Conservation (phyloP, 352 stramenopile genomes). For the Phytophthora uliginosa region DNA sequence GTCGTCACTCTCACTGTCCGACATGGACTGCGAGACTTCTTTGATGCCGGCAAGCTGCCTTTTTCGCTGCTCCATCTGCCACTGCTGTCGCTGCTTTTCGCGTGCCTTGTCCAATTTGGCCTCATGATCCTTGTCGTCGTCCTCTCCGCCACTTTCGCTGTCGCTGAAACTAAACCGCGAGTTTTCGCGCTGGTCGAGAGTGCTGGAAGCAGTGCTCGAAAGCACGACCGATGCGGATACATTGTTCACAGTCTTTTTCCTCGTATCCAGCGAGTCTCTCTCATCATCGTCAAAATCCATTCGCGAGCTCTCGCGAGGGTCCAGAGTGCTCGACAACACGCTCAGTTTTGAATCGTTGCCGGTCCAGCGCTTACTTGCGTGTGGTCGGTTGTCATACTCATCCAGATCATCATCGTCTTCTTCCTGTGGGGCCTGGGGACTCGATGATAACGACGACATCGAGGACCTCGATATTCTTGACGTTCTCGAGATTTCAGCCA, state of each 20-base stretch:
- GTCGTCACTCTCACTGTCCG: conserved; percentile 44
- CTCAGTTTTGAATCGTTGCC: conserved; percentile 43
- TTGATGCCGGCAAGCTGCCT: conserved; percentile 43
- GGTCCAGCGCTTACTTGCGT: conserved; percentile 25
- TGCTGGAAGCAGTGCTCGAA: conserved; percentile 35
- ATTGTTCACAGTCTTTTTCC: conserved; percentile 26
- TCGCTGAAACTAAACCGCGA: conserved; percentile 37
- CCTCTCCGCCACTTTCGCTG: conserved; percentile 38
- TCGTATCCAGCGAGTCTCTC: conserved; percentile 11
- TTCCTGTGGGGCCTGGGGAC: conserved; percentile 7
- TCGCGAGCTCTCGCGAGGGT: conserved; percentile 49
- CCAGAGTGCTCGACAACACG: conserved; percentile 35
- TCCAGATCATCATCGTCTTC: conserved; percentile 31
- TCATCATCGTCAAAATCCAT: conserved; percentile 45
- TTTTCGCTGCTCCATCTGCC: conserved; percentile 46
- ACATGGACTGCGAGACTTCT: conserved; percentile 33
- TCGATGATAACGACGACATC: conserved; percentile 12
- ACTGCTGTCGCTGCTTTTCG: conserved; percentile 43
- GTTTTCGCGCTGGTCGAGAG: conserved; percentile 33
- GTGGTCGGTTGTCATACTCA: conserved; percentile 23
- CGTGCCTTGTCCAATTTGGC: conserved; percentile 35
- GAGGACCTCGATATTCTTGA: conserved; percentile 19
- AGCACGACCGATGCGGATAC: conserved; percentile 27
- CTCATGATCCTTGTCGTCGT: conserved; percentile 21
- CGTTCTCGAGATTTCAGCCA: conserved; percentile 20